phyloP scores from a whole-genome alignment of 2,329 filamentous ascomycete species.

The Didymosphaeria variabile region DNA sequence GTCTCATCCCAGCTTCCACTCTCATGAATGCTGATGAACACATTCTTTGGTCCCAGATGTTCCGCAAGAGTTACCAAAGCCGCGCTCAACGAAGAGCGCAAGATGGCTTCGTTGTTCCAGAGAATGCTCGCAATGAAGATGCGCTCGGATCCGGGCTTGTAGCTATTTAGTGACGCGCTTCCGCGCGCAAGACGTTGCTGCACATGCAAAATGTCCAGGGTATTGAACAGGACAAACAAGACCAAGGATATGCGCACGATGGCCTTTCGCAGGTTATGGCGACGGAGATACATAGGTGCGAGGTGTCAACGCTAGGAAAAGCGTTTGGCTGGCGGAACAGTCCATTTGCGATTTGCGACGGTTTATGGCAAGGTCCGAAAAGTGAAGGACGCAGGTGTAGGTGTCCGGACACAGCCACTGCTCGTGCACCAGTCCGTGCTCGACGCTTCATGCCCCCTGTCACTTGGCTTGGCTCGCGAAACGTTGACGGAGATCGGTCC shows the following conservation, averaged over 20 bases:
- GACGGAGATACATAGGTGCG: slow-evolving; percentile 1
- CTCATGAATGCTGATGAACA: slow-evolving; percentile 74
- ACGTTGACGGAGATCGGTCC: neutral
- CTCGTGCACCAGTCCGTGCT: neutral
- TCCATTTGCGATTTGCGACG: slow-evolving; percentile 1
- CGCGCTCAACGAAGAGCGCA: slow-evolving; percentile 68
- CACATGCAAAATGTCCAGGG: slow-evolving; percentile 7
- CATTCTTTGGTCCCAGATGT: slow-evolving; percentile 67
- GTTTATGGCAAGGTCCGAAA: neutral
- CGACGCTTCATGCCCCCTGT: neutral
- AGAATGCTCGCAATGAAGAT: slow-evolving; percentile 75
- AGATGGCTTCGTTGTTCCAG: slow-evolving; percentile 70
- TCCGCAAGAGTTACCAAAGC: slow-evolving; percentile 65
- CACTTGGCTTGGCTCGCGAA: neutral
- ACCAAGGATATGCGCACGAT: slow-evolving; percentile 1
- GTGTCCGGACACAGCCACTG: neutral
- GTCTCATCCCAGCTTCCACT: slow-evolving; percentile 74
- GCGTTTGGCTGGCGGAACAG: neutral
- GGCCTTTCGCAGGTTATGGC: neutral
- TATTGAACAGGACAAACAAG: neutral
- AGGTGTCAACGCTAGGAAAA: neutral
- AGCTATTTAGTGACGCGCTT: neutral
- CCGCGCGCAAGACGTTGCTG: neutral
- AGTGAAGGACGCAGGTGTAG: neutral
- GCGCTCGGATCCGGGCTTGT: slow-evolving; percentile 9